These are phyloP conservation scores for rapeseed (Brassica napus) DNA, from an alignment of 345 rosid species.

Conservation along the genomic window Da-Ae NC_063452.1:63126501-63127000, in stretches of 20 bases:
- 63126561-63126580: background rate
- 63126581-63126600: background rate
- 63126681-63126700: constrained; percentile 43
- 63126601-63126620: background rate
- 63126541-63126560: constrained; percentile 9
- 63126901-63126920: background rate
- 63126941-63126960: constrained; percentile 81
- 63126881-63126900: background rate
- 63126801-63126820: constrained; percentile 94
- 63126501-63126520: constrained; percentile 37
- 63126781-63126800: constrained; percentile 95
- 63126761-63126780: constrained; percentile 95
- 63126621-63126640: too few species aligned
- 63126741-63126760: constrained; percentile 90
- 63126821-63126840: constrained; percentile 68
- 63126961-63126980: constrained; percentile 92
- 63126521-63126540: constrained; percentile 6
- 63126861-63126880: background rate
- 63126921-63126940: constrained; percentile 57
- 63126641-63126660: too few species aligned
- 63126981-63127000: constrained; percentile 33
- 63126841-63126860: too few species aligned
- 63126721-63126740: constrained; percentile 76
- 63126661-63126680: background rate
- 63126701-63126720: constrained; percentile 95